Evolutionary conservation across 768 basidiomycete genomes (phyloP).

Genomic region (Russula dissimulans): DNA sequence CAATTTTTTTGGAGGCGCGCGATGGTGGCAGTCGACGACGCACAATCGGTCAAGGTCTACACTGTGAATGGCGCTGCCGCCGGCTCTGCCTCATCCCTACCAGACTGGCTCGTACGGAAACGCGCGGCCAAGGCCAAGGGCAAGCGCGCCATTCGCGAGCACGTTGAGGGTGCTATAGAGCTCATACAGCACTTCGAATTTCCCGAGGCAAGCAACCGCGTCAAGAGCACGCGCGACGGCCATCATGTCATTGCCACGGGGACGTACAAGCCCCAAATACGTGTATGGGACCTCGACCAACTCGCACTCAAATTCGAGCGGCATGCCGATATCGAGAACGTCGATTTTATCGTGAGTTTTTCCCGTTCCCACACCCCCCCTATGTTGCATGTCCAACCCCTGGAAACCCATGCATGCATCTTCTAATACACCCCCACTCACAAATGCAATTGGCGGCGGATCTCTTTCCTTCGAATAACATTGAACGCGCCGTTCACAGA

Average conservation of each 20-base stretch:
- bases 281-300: slow-evolving; percentile 91
- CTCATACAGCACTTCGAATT: slow-evolving; percentile 96
- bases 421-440: background rate
- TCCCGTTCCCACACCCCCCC: background rate
- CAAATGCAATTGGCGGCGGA: background rate
- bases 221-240: slow-evolving; percentile 88
- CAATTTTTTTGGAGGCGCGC: background rate
- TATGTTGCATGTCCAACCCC: background rate
- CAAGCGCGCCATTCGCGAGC: slow-evolving; percentile 54
- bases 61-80: slow-evolving; percentile 90
- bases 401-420: no score
- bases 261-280: slow-evolving; percentile 95
- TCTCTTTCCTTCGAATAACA: background rate
- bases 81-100: slow-evolving; percentile 84
- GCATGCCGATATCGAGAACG: slow-evolving; percentile 93
- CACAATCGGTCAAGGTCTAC: slow-evolving; percentile 68
- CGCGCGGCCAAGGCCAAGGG: slow-evolving; percentile 56
- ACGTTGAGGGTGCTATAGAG: slow-evolving; percentile 77
- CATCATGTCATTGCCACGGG: slow-evolving; percentile 91
- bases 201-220: slow-evolving; percentile 87
- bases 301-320: slow-evolving; percentile 92
- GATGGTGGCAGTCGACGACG: slow-evolving; percentile 25
- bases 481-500: slow-evolving; percentile 36
- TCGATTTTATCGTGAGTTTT: slow-evolving; percentile 93
- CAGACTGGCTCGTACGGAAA: slow-evolving; percentile 84